Conservation (phyloP, 805 yeast species). For the Wickerhamomyces tratensis region DNA sequence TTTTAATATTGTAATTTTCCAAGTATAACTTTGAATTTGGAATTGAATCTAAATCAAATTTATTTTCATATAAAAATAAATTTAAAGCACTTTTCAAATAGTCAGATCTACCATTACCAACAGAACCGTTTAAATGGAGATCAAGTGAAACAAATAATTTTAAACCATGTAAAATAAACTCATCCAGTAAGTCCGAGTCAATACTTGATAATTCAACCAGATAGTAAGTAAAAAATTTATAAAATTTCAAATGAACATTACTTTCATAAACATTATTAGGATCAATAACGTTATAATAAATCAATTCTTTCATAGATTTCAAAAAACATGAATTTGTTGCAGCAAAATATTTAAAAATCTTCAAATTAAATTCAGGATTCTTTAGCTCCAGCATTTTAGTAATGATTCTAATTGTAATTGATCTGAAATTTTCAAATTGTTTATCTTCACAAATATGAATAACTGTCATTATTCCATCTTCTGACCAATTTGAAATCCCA, state of each 20-base stretch:
- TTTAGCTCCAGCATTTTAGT: not conserved
- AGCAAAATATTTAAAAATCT: not conserved
- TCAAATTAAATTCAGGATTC: not conserved
- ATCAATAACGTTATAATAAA: not conserved
- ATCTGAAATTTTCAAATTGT: not conserved
- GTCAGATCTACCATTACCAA: not conserved
- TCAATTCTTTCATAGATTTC: not conserved
- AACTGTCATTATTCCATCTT: not conserved
- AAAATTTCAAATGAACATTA: not conserved
- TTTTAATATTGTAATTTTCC: not conserved
- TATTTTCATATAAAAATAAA: not conserved
- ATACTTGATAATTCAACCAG: not conserved
- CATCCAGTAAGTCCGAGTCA: not conserved
- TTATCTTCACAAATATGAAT: not conserved
- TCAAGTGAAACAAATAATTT: not conserved
- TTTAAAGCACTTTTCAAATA: not conserved
- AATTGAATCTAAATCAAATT: not conserved
- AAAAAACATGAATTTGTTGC: not conserved
- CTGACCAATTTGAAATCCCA: not conserved
- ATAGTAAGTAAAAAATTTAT: not conserved
- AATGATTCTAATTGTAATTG: not conserved
- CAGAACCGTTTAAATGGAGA: not conserved
- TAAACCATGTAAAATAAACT: not conserved
- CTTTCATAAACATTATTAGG: not conserved
- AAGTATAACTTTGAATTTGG: not conserved